Evolutionary conservation across 2,329 filamentous ascomycete species (phyloP).

Genomic region (Nigrospora oryzae): DNA sequence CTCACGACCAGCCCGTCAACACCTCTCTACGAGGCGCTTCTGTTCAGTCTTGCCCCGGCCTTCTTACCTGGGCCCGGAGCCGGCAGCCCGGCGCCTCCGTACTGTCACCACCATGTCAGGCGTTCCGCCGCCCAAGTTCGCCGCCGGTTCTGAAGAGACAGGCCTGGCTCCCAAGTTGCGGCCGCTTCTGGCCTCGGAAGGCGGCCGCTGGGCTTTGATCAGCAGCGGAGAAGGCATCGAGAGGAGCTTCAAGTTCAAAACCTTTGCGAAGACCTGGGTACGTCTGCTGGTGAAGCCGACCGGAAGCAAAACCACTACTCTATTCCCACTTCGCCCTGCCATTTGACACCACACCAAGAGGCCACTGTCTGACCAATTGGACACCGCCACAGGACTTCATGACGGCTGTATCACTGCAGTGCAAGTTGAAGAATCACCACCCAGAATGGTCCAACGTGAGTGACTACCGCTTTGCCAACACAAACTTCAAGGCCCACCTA

Average conservation of each 20-base stretch:
- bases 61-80: not conserved
- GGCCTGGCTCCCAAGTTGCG: conserved; percentile 25
- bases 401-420: conserved; percentile 61
- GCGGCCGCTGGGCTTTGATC: conserved; percentile 41
- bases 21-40: no score
- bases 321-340: not conserved
- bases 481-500: not conserved
- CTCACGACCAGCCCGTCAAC: not conserved
- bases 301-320: no score
- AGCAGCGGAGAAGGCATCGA: conserved; percentile 46
- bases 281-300: conserved; percentile 12
- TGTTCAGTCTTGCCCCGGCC: no score
- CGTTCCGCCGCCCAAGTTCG: conserved; percentile 24
- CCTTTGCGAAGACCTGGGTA: conserved; percentile 58
- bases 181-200: conserved; percentile 20
- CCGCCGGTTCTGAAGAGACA: conserved; percentile 33
- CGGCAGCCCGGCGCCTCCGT: not conserved
- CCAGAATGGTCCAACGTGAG: conserved; percentile 69
- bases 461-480: conserved; percentile 3
- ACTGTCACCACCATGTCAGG: conserved; percentile 4
- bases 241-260: conserved; percentile 55
- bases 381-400: conserved; percentile 57
- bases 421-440: conserved; percentile 61
- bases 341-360: not conserved
- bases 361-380: not conserved